Evolutionary conservation across 352 stramenopile genomes (phyloP), one percentile per base, ranked within the genome.

Genomic region (Elongisporangium undulatum): DNA sequence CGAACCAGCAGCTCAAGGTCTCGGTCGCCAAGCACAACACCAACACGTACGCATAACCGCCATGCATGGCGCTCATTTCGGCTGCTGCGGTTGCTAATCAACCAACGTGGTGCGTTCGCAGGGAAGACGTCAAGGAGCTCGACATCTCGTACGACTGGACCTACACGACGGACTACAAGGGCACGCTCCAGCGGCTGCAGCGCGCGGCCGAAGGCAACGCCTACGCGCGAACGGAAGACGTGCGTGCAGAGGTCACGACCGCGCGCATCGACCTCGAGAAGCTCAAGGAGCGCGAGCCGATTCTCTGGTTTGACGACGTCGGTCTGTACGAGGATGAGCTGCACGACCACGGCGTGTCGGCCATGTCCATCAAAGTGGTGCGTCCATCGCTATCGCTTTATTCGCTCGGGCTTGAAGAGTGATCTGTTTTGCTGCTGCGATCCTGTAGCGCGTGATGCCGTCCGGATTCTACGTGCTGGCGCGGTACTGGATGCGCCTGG

Each of bases 71-170:
- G n/a, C n/a, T n/a, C n/a, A n/a, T 29, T 26, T 13, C 38, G 13
- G 9, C 41, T 21, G 23, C 48, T 38, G 21, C 51, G 2, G 38
- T 45, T 48, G 16, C 39, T 58, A 26, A 61, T 20, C 19, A 41
- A 29, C 34, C 51, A 38, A 55, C 38, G 15, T 34, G 49, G 48
- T 53, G 34, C 21, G 59, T 61, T 24, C n/a, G 10, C 26, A 89
- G 80, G 19, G 79, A 89, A 29, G 79, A 89, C 6, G 80, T 94
- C n/a, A 94, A 92, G 62, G 80, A 90, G 61, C 66, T 94, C 24
- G 70, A 90, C 55, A 92, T 94, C 50, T 73, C 80, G 55, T 94
- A 92, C 62, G 85, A 94, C 59, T 94, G 85, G 85, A 94, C 85
- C 34, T 94, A 83, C 71, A 79, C 85, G 56, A 94, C 79, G 7